These are phyloP conservation scores for Silene latifolia DNA, from an alignment of 148 eudicot genomes.

Conservation along the genomic window DNA sequence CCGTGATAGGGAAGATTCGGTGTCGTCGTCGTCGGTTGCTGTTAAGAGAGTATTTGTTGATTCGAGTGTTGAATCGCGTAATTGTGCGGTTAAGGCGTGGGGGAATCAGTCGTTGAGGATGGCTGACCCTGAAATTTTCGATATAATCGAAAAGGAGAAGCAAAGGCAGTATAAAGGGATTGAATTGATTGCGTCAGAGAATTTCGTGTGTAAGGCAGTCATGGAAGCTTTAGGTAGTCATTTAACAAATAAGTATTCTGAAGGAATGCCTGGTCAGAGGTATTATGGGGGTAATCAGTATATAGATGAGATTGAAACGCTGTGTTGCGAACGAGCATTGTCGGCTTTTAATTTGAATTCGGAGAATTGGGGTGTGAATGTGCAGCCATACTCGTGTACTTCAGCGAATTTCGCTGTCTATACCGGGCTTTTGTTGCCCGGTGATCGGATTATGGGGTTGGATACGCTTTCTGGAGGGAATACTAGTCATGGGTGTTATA, in stretches of 20 bases:
- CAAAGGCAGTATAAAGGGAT: constrained; percentile 68
- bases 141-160: constrained; percentile 74
- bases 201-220: constrained; percentile 77
- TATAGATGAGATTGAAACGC: constrained; percentile 72
- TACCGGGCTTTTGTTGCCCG: constrained; percentile 68
- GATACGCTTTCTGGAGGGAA: constrained; percentile 84
- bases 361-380: constrained; percentile 84
- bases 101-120: constrained; percentile 51
- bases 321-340: constrained; percentile 74
- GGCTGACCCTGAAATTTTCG: constrained; percentile 73
- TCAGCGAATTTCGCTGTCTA: constrained; percentile 87
- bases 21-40: constrained; percentile 35
- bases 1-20: constrained; percentile 56
- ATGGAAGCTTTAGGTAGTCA: constrained; percentile 84
- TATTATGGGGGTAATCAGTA: constrained; percentile 83
- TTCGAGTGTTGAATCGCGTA: constrained; percentile 46
- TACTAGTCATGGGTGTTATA: constrained; percentile 79
- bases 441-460: constrained; percentile 91
- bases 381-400: constrained; percentile 85
- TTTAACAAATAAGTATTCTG: constrained; percentile 81
- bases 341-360: constrained; percentile 60
- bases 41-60: constrained; percentile 36
- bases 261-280: constrained; percentile 84
- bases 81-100: constrained; percentile 54
- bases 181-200: constrained; percentile 87